Evolutionary conservation across 352 stramenopile species (phyloP).

Genomic region (Hyaloperonospora arabidopsidis): DNA sequence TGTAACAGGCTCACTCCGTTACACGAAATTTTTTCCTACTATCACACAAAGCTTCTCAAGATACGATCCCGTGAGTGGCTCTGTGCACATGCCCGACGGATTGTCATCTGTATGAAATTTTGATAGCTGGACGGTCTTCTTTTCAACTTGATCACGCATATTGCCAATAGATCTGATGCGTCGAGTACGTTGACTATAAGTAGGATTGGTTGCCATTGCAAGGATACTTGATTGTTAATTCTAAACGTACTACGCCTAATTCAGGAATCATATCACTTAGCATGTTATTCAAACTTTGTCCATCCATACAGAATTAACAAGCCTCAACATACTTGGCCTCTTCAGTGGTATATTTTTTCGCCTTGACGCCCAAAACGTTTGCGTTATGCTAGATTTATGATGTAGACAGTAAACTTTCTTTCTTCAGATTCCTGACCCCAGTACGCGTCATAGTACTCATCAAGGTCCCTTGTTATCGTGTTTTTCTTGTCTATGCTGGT

Average conservation of each 20-base stretch:
- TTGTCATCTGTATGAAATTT: neutral
- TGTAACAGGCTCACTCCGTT: too few relatives aligned
- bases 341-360: neutral
- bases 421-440: neutral
- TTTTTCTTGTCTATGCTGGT: neutral
- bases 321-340: too few relatives aligned
- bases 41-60: neutral
- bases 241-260: neutral
- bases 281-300: too few relatives aligned
- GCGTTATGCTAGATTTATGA: neutral
- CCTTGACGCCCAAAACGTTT: neutral
- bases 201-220: conserved; percentile 1
- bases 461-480: neutral
- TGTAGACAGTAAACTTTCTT: neutral
- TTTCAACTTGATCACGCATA: neutral
- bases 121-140: neutral
- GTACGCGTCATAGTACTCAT: too few relatives aligned
- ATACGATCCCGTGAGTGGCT: neutral
- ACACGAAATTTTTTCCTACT: neutral
- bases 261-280: too few relatives aligned
- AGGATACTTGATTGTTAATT: neutral
- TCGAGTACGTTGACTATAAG: conserved; percentile 5
- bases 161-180: too few relatives aligned
- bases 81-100: neutral
- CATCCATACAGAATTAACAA: too few relatives aligned